Evolutionary conservation across 768 basidiomycete genomes (phyloP), one percentile per base, ranked within the genome.

Genomic region (Psilocybe cubensis): DNA sequence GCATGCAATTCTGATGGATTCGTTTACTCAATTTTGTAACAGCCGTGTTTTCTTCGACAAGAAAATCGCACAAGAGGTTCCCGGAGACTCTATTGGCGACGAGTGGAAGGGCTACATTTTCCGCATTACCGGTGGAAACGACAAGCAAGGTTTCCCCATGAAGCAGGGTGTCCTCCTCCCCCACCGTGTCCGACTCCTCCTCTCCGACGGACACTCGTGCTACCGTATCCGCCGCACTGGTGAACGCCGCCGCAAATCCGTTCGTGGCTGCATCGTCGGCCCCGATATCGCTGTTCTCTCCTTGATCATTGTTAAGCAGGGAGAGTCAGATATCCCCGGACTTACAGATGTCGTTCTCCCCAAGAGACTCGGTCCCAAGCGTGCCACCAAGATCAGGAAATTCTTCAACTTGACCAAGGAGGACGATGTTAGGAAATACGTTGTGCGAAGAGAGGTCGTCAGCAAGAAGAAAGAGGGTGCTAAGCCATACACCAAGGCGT

Each of bases 71-170:
- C 94, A 96, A 72, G 96, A 98, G 79, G 92, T 98, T 68, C 83
- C 94, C 44, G 92, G 84, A 59, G 95, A 97, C 80, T 74, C 88
- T 53, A 76, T 98, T 65, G 94, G 96, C 67, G 91, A 96, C 72
- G 96, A 98, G 81, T 98, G 87, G 85, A 93, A 92, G 74, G 96
- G 96, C 57, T 98, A 97, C 80, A 78, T 98, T 74, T 86, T 97
- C 83, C 89, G 94, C 68, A 92, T 99, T 81, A 96, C 93, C 27
- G 96, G 96, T 68, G 94, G 96, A 62, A 98, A 98, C 83, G 95
- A 98, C 87, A 94, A 94, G 81, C 93, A 96, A 75, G 94, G 95
- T 71, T 96, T 97, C 85, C 94, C 95, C 46, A 97, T 98, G 94
- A 98, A 98, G 79, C 96, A 99, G 80, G 96, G 96, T 80, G 92